Evolutionary conservation across 345 rosid species (phyloP).

Genomic region (Tarenaya hassleriana): DNA sequence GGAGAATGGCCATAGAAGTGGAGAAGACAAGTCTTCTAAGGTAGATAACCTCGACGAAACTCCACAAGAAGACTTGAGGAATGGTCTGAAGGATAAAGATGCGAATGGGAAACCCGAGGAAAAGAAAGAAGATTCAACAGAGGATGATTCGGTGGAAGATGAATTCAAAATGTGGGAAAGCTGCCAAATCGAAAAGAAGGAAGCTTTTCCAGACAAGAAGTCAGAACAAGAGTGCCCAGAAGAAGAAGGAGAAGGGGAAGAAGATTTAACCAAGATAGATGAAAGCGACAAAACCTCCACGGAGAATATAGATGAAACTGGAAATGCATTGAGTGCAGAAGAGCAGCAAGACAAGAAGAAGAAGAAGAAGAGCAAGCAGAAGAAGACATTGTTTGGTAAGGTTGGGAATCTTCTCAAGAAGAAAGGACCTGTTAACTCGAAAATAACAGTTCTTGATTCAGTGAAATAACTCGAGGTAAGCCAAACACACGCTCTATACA

Average conservation of each 20-base stretch:
- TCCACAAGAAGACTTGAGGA: slow-evolving; percentile 29
- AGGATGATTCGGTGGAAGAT: slow-evolving; percentile 59
- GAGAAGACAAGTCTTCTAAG: slow-evolving; percentile 56
- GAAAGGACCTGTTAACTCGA: slow-evolving; percentile 60
- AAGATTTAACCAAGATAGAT: slow-evolving; percentile 55
- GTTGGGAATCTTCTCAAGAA: slow-evolving; percentile 93
- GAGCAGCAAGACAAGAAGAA: slow-evolving; percentile 32
- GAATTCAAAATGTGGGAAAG: slow-evolving; percentile 98
- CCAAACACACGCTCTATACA: not conserved
- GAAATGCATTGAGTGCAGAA: slow-evolving; percentile 43
- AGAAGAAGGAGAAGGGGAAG: slow-evolving; percentile 59
- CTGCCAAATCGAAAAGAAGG: slow-evolving; percentile 95
- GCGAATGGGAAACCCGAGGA: slow-evolving; percentile 41
- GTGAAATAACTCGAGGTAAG: slow-evolving; percentile 24
- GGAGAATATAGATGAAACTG: slow-evolving; percentile 47
- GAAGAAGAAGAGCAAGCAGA: slow-evolving; percentile 57
- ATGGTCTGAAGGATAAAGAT: slow-evolving; percentile 36
- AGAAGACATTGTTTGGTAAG: slow-evolving; percentile 82
- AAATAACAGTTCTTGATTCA: slow-evolving; percentile 33
- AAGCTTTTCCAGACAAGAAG: slow-evolving; percentile 69
- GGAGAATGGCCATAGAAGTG: slow-evolving; percentile 78
- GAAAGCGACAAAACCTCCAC: slow-evolving; percentile 48
- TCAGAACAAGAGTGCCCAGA: slow-evolving; percentile 63
- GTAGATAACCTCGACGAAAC: slow-evolving; percentile 30
- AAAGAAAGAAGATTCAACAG: slow-evolving; percentile 36